Percentiles rank a stretch among this genome's conserved stretches.
Evolutionary conservation across 2,329 filamentous ascomycete genomes (phyloP).

Genomic region (Talaromyces marneffei): DNA sequence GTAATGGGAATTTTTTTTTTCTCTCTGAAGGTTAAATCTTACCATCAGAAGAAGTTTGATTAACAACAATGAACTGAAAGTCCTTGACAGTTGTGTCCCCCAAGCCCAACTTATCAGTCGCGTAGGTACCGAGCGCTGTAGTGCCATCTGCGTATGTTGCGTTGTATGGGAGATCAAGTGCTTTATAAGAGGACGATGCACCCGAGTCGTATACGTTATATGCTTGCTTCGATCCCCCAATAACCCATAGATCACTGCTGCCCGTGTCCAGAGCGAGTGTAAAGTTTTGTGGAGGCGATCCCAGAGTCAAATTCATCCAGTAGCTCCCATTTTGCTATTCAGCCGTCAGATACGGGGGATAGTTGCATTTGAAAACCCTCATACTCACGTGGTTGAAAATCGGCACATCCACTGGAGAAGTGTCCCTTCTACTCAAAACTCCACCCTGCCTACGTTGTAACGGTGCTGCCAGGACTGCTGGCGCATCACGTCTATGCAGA

Average conservation of each 20-base stretch:
- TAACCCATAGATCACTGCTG: conserved; percentile 65
- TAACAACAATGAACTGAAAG: conserved; percentile 10
- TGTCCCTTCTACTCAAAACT: neutral
- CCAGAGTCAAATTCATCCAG: conserved; percentile 57
- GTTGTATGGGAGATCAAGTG: conserved; percentile 67
- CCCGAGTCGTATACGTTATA: conserved; percentile 57
- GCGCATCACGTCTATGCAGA: conserved; percentile 1
- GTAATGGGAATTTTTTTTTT: too few relatives aligned
- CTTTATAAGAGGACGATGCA: conserved; percentile 49
- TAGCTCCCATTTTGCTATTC: conserved; percentile 35
- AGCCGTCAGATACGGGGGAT: neutral
- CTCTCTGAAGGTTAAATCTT: neutral
- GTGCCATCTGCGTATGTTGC: conserved; percentile 78
- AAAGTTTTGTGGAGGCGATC: conserved; percentile 55
- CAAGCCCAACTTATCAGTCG: conserved; percentile 55
- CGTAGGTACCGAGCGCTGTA: conserved; percentile 69
- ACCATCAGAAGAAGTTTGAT: conserved; percentile 15
- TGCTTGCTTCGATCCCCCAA: conserved; percentile 60
- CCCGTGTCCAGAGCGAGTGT: conserved; percentile 61
- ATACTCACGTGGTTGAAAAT: neutral
- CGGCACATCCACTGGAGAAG: neutral
- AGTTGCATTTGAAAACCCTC: too few relatives aligned
- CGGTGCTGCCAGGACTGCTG: neutral
- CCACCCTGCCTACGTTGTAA: neutral
- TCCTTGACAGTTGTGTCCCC: conserved; percentile 16